A percentile compares a stretch with the other conserved stretches of the same genome.
Conservation (phyloP, 345 rosid species). For the Firmiana major region DNA sequence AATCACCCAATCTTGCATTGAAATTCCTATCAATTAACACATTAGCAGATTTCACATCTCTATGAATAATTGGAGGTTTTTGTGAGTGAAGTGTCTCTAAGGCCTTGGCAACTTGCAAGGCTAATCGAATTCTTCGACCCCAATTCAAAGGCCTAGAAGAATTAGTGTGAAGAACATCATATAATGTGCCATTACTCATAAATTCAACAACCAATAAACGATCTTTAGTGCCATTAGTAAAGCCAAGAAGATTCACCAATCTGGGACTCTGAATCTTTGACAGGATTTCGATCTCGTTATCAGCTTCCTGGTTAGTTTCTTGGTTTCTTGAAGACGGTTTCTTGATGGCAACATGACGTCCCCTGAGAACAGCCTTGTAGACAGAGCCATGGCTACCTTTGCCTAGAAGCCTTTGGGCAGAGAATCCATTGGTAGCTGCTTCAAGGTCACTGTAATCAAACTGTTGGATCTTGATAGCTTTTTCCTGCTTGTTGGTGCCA, state of each 20-base stretch:
- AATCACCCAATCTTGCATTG: constrained; percentile 92
- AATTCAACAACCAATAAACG: constrained; percentile 85
- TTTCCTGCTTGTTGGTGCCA: constrained; percentile 31
- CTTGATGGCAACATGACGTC: constrained; percentile 90
- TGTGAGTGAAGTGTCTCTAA: constrained; percentile 70
- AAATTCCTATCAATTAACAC: constrained; percentile 83
- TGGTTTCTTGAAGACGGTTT: constrained; percentile 55
- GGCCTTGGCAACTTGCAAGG: constrained; percentile 84
- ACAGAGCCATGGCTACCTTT: constrained; percentile 97
- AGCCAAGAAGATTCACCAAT: constrained; percentile 87
- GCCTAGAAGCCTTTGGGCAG: constrained; percentile 68
- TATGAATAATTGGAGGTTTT: constrained; percentile 75
- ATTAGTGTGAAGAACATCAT: constrained; percentile 80
- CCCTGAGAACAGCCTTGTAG: constrained; percentile 83
- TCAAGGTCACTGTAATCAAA: constrained; percentile 84
- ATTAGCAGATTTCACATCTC: constrained; percentile 98
- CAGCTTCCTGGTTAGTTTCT: constrained; percentile 64
- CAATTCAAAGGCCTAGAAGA: constrained; percentile 53
- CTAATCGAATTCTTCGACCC: constrained; percentile 77
- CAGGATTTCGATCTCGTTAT: constrained; percentile 92
- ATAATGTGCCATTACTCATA: constrained; percentile 87
- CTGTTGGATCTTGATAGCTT: constrained; percentile 72
- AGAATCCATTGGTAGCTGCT: constrained; percentile 91
- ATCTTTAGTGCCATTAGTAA: constrained; percentile 62
- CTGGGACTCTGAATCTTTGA: constrained; percentile 86